Evolutionary conservation across 2,329 filamentous ascomycete species (phyloP).

Genomic region (Botrytis pseudocinerea): DNA sequence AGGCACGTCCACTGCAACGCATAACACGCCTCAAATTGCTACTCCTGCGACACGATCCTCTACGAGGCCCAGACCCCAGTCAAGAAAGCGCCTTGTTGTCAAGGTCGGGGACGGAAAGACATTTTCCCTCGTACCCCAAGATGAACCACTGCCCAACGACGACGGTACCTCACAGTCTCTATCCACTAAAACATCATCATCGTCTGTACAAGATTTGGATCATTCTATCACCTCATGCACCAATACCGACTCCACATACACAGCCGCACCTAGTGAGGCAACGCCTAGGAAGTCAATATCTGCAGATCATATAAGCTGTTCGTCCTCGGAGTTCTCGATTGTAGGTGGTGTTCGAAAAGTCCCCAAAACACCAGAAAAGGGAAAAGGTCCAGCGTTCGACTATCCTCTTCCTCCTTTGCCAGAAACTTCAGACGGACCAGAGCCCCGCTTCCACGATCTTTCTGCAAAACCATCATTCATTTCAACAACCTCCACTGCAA

Average conservation of each 20-base stretch:
- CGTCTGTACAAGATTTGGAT: constrained; percentile 34
- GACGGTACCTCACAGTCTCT: constrained; percentile 27
- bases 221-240: constrained; percentile 39
- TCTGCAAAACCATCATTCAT: constrained; percentile 41
- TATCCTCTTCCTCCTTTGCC: constrained; percentile 35
- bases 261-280: constrained; percentile 33
- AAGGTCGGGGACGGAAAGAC: constrained; percentile 38
- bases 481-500: constrained; percentile 38
- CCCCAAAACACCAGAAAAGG: constrained; percentile 41
- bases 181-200: constrained; percentile 34
- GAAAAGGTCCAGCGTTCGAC: constrained; percentile 31
- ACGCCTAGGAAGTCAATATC: constrained; percentile 33
- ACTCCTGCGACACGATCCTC: constrained; percentile 37
- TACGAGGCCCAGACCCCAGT: constrained; percentile 33
- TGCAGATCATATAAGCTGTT: constrained; percentile 39
- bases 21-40: constrained; percentile 32
- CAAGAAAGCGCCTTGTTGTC: constrained; percentile 38
- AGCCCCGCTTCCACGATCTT: constrained; percentile 36
- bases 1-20: constrained; percentile 35
- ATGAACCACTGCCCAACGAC: constrained; percentile 30
- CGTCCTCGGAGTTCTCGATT: constrained; percentile 41
- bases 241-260: constrained; percentile 26
- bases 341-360: constrained; percentile 42
- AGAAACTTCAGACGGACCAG: constrained; percentile 32
- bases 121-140: constrained; percentile 37